Base-by-base conservation (phyloP, 257 asterid genomes). In the Solanum pennellii region DNA sequence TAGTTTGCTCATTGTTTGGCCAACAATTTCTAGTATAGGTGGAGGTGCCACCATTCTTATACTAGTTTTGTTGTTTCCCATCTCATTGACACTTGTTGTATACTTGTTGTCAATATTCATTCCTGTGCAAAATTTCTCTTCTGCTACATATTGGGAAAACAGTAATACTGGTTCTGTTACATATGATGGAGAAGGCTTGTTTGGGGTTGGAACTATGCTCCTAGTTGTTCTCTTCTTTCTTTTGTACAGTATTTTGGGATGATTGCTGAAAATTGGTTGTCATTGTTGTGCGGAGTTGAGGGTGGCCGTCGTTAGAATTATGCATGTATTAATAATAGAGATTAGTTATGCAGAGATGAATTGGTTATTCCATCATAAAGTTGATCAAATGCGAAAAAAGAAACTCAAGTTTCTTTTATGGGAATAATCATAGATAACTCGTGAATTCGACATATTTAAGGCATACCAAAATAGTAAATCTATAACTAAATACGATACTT, bases 121-220 rank as follows among this genome's bases (percentile, higher is more conserved):
- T 68, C 85, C 87, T 33, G 25, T 56, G 9, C 27, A 59, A 29
- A 68, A 76, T 14, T 7, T 49, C 5, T 72, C 79, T 39, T 42
- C 65, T 65, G 31, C 68, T n/a, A 83, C 87, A 65, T 71, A 62
- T 21, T 31, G 52, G 86, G 88, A 87, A 29, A 49, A 27, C 88
- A 77, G 9, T 25, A 77, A 9, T 75, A 33, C 66, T 25, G 10
- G 21, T 35, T 69, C 42, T 80, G 69, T 76, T 27, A 15, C 52
- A 33, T 69, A 29, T 68, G 86, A 87, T 44, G 85, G 85, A 65
- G 88, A 85, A 41, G 89, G 91, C 25, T 31, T 85, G 52, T 89
- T 85, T 84, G 89, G 89, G 16, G 31, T 87, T 21, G 86, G 87
- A 44, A 85, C 87, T 76, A 62, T 85, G 35, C 75, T 87, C 73